phyloP scores from a whole-genome alignment of 345 rosid genomes.

The Salix arbutifolia region DNA sequence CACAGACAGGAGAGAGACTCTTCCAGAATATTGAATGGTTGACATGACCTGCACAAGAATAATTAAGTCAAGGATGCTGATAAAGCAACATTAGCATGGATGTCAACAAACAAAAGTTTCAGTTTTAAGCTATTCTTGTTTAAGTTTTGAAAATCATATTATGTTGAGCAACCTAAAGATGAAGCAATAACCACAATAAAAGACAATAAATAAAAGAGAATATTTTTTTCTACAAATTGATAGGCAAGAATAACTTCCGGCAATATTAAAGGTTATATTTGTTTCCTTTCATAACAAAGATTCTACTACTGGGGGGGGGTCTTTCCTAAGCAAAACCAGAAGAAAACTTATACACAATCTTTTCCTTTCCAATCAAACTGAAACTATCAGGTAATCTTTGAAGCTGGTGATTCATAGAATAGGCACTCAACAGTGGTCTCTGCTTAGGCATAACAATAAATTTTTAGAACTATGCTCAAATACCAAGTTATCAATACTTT shows the following conservation, averaged over 20 bases:
- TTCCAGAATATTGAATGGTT: constrained; percentile 96
- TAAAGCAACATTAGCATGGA: not conserved
- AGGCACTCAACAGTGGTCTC: not conserved
- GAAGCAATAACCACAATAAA: not conserved
- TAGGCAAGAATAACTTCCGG: not conserved
- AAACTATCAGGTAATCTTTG: not conserved
- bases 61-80: not conserved
- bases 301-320: not conserved
- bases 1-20: constrained; percentile 66
- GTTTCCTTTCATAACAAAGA: not conserved
- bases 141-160: not conserved
- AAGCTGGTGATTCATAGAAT: not conserved
- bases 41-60: constrained; percentile 58
- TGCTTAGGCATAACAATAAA: not conserved
- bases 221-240: not conserved
- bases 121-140: not conserved
- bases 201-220: not conserved
- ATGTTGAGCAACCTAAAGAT: not conserved
- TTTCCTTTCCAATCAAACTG: not conserved
- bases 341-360: not conserved
- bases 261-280: not conserved
- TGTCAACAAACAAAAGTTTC: not conserved
- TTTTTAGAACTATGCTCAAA: not conserved
- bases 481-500: not conserved
- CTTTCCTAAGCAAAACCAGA: not conserved